Evolutionary conservation across 306 rosid genomes (phyloP), one percentile per base, ranked within the genome.

Genomic region (Cotoneaster glaucophyllus): DNA sequence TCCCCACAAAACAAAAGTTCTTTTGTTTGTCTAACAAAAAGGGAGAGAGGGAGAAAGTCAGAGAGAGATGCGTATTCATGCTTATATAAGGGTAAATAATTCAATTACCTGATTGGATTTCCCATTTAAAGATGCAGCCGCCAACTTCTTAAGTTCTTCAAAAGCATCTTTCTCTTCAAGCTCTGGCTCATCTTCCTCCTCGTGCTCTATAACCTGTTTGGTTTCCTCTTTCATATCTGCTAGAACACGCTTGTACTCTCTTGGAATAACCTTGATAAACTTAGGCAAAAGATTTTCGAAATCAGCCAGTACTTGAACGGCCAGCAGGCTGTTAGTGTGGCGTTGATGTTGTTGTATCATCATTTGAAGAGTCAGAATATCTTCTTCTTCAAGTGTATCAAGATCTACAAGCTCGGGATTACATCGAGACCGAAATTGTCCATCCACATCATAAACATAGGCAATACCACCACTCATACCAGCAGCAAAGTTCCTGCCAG

Each of bases 381-480:
- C 96, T 69, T 92, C 97, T 70, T 85, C 97, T 71, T 85, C 97
- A 69, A 96, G 93, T 82, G 78, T 88, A 31, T 96, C 99, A 50
- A 96, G 89, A 84, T 96, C 99, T 43, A 92, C 97, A 75, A 96
- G 98, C 86, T 96, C 99, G 15, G 37, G 82, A 86, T 96, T 96
- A 85, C 99, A 92, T 34, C 97, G 83, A 37, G 93, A 79, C 62
- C 65, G 77, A 83, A 96, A 96, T 64, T 86, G 82, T 34, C 91
- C 91, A 74, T 90, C 96, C 45, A 81, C 28, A 67, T 96, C 97
- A 77, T 92, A 91, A 80, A 96, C 90, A 75, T 86, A 96, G 78
- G 99, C 98, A 57, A 90, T 53, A 84, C 99, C 99, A 71, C 99
- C 99, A 78, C 99, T 96, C 99, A 96, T 96, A 61, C 99, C 99